These are phyloP conservation scores for Goffeauzyma gilvescens DNA, from an alignment of 768 basidiomycete genomes.

Conservation along the genomic window DNA sequence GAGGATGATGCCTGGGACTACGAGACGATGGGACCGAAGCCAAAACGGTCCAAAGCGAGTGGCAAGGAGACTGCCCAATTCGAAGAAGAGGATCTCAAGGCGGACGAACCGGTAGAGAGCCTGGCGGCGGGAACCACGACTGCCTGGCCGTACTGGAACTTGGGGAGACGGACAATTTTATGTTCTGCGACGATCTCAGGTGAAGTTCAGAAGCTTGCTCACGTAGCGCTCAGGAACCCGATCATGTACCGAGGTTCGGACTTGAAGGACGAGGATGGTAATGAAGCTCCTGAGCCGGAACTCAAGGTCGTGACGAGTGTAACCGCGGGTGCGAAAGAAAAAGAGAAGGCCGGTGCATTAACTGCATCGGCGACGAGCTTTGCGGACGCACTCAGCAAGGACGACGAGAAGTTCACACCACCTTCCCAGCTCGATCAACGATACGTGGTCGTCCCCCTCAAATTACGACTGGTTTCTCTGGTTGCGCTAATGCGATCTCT, in stretches of 20 bases:
- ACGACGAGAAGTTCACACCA: constrained; percentile 53
- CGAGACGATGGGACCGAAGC: constrained; percentile 6
- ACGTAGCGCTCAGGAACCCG: constrained; percentile 56
- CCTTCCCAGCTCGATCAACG: constrained; percentile 86
- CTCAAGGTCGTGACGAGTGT: constrained; percentile 9
- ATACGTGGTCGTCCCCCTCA: constrained; percentile 72
- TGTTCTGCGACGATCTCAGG: constrained; percentile 95
- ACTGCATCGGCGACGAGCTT: constrained; percentile 9
- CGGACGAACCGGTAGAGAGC: background rate
- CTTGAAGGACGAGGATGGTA: constrained; percentile 19
- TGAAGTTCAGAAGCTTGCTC: constrained; percentile 83
- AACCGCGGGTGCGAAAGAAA: constrained; percentile 5
- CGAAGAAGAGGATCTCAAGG: background rate
- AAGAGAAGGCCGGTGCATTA: constrained; percentile 24
- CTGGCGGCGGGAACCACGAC: constrained; percentile 6
- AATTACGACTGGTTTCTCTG: constrained; percentile 79
- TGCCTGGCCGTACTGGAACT: constrained; percentile 27
- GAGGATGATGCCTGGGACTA: constrained; percentile 13
- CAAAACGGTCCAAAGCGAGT: background rate
- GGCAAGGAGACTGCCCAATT: background rate
- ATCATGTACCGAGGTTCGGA: constrained; percentile 63
- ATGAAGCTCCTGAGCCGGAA: constrained; percentile 14
- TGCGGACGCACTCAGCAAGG: constrained; percentile 12
- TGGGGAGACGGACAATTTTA: constrained; percentile 59
- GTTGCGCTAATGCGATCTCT: constrained; percentile 66